Conservation (phyloP, 2,329 filamentous ascomycete genomes). For the Helotiales sp. region DNA sequence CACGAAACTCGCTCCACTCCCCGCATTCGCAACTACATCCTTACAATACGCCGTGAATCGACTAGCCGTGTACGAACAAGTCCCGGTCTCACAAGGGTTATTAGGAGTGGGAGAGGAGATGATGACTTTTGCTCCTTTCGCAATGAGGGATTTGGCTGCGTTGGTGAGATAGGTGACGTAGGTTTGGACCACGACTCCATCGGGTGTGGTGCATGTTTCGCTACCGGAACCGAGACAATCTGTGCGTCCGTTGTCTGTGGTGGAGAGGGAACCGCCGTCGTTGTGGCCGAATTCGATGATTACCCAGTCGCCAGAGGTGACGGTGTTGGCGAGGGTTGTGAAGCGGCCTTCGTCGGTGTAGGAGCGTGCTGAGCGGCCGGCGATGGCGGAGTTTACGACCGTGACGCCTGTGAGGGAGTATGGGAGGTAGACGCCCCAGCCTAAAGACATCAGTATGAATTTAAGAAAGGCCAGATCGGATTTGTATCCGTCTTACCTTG, state of each 20-base stretch:
- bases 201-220: slow-evolving; percentile 44
- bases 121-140: slow-evolving; percentile 61
- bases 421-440: slow-evolving; percentile 63
- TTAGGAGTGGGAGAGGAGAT: slow-evolving; percentile 61
- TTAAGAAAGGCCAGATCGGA: not conserved
- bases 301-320: slow-evolving; percentile 43
- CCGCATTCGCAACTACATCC: slow-evolving; percentile 42
- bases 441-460: slow-evolving; percentile 38
- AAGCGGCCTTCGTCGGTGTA: slow-evolving; percentile 68
- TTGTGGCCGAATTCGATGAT: slow-evolving; percentile 67
- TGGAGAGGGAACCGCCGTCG: slow-evolving; percentile 55
- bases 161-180: slow-evolving; percentile 32
- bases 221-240: slow-evolving; percentile 50
- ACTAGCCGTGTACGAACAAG: slow-evolving; percentile 44
- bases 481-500: slow-evolving; percentile 42
- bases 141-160: slow-evolving; percentile 33
- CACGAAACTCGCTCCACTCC: slow-evolving; percentile 48
- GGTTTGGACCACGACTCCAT: slow-evolving; percentile 50
- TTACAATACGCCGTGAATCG: slow-evolving; percentile 59
- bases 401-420: slow-evolving; percentile 48
- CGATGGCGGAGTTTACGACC: slow-evolving; percentile 65
- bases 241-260: slow-evolving; percentile 60
- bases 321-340: slow-evolving; percentile 50
- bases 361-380: slow-evolving; percentile 64
- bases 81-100: slow-evolving; percentile 60